Percentiles rank a stretch among this genome's conserved stretches.
Conservation (phyloP, 2,329 filamentous ascomycete species). For the Neocucurbitaria cava region DNA sequence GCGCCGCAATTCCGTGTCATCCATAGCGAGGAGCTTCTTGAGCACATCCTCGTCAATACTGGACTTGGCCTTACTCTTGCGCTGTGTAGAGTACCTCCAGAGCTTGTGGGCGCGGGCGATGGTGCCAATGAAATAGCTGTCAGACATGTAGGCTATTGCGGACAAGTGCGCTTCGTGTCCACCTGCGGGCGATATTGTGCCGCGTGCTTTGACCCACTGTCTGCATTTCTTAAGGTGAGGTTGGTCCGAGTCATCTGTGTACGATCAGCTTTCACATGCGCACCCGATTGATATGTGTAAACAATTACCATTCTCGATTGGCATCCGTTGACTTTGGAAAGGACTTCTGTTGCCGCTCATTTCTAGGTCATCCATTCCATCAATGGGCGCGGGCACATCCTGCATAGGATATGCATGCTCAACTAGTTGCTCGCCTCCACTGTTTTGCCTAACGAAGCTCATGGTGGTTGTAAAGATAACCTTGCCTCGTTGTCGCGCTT, state of each 20-base stretch:
- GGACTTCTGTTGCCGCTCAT: conserved; percentile 52
- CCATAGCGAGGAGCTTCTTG: conserved; percentile 54
- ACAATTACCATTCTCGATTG: conserved; percentile 61
- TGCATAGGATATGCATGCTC: conserved; percentile 68
- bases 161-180: conserved; percentile 82
- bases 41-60: conserved; percentile 53
- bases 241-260: conserved; percentile 52
- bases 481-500: conserved; percentile 84
- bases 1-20: conserved; percentile 51
- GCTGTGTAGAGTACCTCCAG: conserved; percentile 70
- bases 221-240: conserved; percentile 71
- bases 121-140: conserved; percentile 92
- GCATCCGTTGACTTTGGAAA: conserved; percentile 64
- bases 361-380: conserved; percentile 46
- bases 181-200: conserved; percentile 74
- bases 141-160: conserved; percentile 91
- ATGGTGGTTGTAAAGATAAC: conserved; percentile 96
- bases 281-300: background rate
- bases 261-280: conserved; percentile 22
- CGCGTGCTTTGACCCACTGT: conserved; percentile 76
- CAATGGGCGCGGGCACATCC: conserved; percentile 54
- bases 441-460: conserved; percentile 77
- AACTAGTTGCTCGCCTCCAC: conserved; percentile 63
- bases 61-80: conserved; percentile 44
- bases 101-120: conserved; percentile 81